Base-by-base conservation (phyloP, 495 filamentous ascomycete genomes). In the Tuber melanosporum region DNA sequence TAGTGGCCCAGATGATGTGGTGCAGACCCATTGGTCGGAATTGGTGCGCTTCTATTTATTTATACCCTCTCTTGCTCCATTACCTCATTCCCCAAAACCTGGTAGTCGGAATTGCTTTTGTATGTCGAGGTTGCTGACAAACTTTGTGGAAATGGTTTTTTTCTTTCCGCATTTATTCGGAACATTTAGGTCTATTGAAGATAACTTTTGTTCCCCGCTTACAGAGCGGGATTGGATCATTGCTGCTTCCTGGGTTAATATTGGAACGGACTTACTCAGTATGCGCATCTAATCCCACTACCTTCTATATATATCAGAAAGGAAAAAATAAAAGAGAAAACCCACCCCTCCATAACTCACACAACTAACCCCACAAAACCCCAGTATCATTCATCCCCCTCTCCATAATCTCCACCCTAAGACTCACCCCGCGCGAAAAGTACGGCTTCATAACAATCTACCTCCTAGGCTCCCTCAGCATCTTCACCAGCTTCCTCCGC, bases 371-470 rank as follows among this genome's bases (percentile, higher is more conserved):
- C 39, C 57, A 62, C 22, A 10, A 62, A 62, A 62, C n/a, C 26
- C 8, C 26, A 80, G 77, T 80, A 49, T 80, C 74, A 43, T 66
- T 74, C 45, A 80, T 80, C 42, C 78, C 78, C 20, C 70, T 80
- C 15, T 80, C 71, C n/a, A 80, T 80, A 72, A 80, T 80, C 41
- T 76, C 77, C 12, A 80, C 78, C 42, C 74, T 80, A 43, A 75
- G 80, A 22, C 78, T 80, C 49, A 80, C 42, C 46, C 69, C 57
- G 26, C 73, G 78, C 19, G 78, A 80, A 62, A 77, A 72, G 10
- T 80, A 76, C 62, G 77, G 78, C n/a, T 82, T 82, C 76, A 74
- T 82, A 20, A 75, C 70, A 26, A 81, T 82, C 75, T 83, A 80
- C 75, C 70, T 76, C 70, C 76, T 83, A 74, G 75, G 81, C 47